Base-by-base conservation (phyloP, 805 yeast genomes). In the Yamadazyma tumulicola region DNA sequence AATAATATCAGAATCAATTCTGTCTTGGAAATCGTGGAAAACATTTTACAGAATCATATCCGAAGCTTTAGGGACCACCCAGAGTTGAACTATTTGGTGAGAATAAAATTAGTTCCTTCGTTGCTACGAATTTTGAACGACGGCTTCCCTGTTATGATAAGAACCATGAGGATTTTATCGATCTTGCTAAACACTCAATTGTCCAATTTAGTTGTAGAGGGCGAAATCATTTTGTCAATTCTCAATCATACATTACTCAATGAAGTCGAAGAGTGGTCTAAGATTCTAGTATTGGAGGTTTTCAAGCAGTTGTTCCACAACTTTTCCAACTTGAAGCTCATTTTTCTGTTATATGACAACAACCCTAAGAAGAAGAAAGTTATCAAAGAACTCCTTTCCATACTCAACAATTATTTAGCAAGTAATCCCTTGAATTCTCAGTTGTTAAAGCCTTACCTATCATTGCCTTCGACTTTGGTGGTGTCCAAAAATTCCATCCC, bases 11-110 rank as follows among this genome's bases (percentile, higher is more conserved):
- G 56, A 72, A 77, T 29, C 71, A 37, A 45, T n/a, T 49, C 87
- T 39, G 86, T 87, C 0, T 72, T 93, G 34, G 98, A 91, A 51
- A 71, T 91, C 19, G 55, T 93, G 15, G 97, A 93, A 57, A 82
- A 82, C 37, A 70, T 89, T 4, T 57, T 93, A 20, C 69, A 79
- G 10, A 79, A 79, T 51, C 87, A 87, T 49, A 64, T 67, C 12
- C 41, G 49, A 0, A 49, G 79, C 3, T 85, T 91, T 50, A 54
- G 69, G 12, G 35, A 54, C 2, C 87, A 81, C 43, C 60, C 53
- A 1, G 96, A 86, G 47, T 67, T 91, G 22, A 78, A 79, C 1
- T 77, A 70, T 44, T 57, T 88, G 9, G 58, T 89, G 16, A 67
- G 91, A 49, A 72, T 77, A 1, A 74, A 79, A 38, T 73, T 86